Base-by-base conservation (phyloP, 306 rosid species). In the Adenanthera pavonina region DNA sequence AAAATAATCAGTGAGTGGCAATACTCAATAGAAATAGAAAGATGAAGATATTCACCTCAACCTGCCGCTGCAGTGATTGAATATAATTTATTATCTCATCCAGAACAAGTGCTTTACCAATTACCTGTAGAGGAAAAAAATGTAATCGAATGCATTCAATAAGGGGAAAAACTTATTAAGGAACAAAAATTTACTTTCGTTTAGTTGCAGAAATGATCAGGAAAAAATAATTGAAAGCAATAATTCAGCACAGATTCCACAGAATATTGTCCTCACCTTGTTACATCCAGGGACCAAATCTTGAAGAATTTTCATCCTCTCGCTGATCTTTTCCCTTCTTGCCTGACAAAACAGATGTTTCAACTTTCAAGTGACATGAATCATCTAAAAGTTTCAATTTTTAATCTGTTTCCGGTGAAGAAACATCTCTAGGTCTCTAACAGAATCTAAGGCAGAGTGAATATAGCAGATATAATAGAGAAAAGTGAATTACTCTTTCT, bases 211-310 rank as follows among this genome's bases (percentile, higher is more conserved):
- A 25, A 20, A 44, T 49, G 54, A 51, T 7, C 20, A 69, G 20
- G 35, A 80, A 35, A 13, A 9, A 25, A 51, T 20, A 44, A 10
- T 34, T 16, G 59, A 53, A 72, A 81, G 67, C 65, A 60, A 77
- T 13, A 79, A 46, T 33, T 34, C 41, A 68, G 68, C 35, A 25
- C 13, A 57, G 52, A 47, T 41, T 70, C n/a, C 76, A 56, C 44
- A 75, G 70, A 71, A 69, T 35, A 82, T 20, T 49, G 16, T 16
- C 53, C 41, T 6, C 84, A 93, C 98, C 98, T 93, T 95, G 89
- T 91, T 92, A 74, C 98, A 95, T 49, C 99, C 98, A 0, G 99
- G 99, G 79, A 95, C 97, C 86, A 95, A 70, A 88, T 93, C 99
- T 80, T 95, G 97, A 68, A 95, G 92, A 79, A 91, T 82, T 84